Conservation (phyloP, 2,329 filamentous ascomycete species). For the Berkeleyomyces rouxiae region DNA sequence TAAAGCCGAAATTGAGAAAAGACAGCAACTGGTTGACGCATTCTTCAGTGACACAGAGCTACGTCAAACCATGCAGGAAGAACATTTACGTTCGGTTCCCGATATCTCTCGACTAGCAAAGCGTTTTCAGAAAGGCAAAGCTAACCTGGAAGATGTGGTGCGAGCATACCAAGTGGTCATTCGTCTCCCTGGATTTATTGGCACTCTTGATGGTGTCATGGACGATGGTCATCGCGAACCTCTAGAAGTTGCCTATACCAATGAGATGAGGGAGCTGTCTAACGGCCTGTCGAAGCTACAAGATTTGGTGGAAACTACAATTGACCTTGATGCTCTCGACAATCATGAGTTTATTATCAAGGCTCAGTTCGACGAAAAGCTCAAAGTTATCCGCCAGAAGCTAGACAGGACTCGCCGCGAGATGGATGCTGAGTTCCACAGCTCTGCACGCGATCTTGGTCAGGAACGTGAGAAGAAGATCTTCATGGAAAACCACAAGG, state of each 20-base stretch:
- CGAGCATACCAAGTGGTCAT: conserved; percentile 90
- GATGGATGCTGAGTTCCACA: conserved; percentile 67
- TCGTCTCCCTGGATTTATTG: conserved; percentile 75
- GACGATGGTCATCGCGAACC: conserved; percentile 84
- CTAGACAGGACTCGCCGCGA: conserved; percentile 69
- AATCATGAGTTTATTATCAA: conserved; percentile 99
- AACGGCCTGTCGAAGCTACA: conserved; percentile 71
- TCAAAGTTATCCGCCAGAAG: conserved; percentile 78
- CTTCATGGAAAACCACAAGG: conserved; percentile 88
- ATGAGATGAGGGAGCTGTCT: conserved; percentile 59
- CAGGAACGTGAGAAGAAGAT: conserved; percentile 98
- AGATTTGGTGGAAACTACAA: conserved; percentile 97
- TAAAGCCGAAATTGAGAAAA: conserved; percentile 69
- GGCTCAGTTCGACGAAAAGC: conserved; percentile 82
- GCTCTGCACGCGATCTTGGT: conserved; percentile 62
- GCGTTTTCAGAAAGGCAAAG: conserved; percentile 81
- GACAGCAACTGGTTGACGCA: conserved; percentile 87
- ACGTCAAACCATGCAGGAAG: conserved; percentile 89
- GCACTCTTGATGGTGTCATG: conserved; percentile 81
- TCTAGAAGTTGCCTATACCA: conserved; percentile 73
- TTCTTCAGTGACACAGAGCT: conserved; percentile 88
- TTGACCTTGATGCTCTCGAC: conserved; percentile 86
- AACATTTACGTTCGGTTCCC: conserved; percentile 81
- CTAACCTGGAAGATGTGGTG: conserved; percentile 89
- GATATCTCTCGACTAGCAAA: conserved; percentile 89